Percentiles rank a stretch among this genome's conserved stretches.
These are phyloP conservation scores for Stagonosporopsis rhizophila DNA, from an alignment of 2,329 filamentous ascomycete species.

Conservation along the genomic window DNA sequence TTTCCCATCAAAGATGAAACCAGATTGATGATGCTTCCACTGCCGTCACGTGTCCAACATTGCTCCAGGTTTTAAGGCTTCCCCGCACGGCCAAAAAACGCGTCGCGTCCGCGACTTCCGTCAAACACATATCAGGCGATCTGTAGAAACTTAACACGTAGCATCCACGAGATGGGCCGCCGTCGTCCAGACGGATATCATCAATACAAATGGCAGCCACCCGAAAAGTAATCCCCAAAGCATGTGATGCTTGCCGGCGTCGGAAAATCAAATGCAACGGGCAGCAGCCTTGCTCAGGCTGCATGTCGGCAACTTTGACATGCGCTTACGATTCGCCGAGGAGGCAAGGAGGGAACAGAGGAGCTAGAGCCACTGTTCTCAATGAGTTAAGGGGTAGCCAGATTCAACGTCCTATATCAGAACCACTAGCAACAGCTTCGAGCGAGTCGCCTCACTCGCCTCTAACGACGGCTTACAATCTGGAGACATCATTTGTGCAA, in stretches of 20 bases:
- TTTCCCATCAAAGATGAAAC: too few species aligned
- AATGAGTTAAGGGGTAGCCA: conserved; percentile 75
- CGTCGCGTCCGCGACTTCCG: not conserved
- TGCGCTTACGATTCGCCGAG: conserved; percentile 79
- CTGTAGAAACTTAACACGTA: not conserved
- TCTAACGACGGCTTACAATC: not conserved
- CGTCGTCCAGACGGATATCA: not conserved
- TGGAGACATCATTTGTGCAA: conserved; percentile 64
- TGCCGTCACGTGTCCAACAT: not conserved
- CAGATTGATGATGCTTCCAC: too few species aligned
- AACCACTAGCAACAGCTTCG: not conserved
- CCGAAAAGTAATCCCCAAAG: conserved; percentile 50
- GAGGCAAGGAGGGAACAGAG: conserved; percentile 79
- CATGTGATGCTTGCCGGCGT: conserved; percentile 76
- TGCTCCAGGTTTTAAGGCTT: not conserved
- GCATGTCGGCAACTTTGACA: conserved; percentile 62
- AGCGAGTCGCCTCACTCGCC: conserved; percentile 3
- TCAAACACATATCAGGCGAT: not conserved
- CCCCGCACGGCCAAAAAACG: conserved; percentile 1
- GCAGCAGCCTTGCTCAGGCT: conserved; percentile 74
- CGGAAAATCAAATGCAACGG: conserved; percentile 78
- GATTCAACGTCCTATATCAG: conserved; percentile 4
- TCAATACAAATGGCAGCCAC: not conserved
- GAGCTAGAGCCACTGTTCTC: conserved; percentile 76
- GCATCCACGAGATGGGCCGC: not conserved